Evolutionary conservation across 139 green algal species (phyloP).

Genomic region (Ettlia oleoabundans): DNA sequence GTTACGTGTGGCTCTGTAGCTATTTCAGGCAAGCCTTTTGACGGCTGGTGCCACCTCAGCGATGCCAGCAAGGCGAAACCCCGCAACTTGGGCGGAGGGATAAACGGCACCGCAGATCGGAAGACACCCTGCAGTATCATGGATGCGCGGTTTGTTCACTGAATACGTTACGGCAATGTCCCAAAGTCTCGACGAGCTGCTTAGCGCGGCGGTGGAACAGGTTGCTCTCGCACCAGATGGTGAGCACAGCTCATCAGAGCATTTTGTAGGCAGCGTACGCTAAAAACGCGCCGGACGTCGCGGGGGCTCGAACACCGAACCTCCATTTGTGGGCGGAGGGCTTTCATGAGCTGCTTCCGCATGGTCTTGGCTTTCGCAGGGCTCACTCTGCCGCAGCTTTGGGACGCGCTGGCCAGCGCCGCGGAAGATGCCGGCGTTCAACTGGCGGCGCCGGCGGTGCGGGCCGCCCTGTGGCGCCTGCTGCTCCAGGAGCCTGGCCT

Average conservation of each 20-base stretch:
- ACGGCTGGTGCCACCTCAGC: no score
- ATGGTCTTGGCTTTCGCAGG: constrained; percentile 6
- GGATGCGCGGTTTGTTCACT: no score
- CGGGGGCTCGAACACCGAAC: constrained; percentile 10
- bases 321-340: not conserved
- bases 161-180: no score
- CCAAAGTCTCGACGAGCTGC: no score
- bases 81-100: no score
- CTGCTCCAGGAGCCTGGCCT: not conserved
- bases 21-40: no score
- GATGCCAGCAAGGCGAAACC: no score
- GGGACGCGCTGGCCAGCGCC: constrained; percentile 2
- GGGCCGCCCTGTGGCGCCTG: constrained; percentile 12
- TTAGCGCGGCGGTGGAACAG: constrained; percentile 24
- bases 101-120: no score
- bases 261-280: not conserved
- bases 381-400: not conserved
- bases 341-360: no score
- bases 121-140: no score
- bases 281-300: not conserved
- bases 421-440: constrained; percentile 16
- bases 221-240: not conserved
- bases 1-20: no score
- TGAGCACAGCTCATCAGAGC: not conserved
- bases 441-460: constrained; percentile 14